Conservation (phyloP, 257 asterid genomes). For the Rhazya stricta region DNA sequence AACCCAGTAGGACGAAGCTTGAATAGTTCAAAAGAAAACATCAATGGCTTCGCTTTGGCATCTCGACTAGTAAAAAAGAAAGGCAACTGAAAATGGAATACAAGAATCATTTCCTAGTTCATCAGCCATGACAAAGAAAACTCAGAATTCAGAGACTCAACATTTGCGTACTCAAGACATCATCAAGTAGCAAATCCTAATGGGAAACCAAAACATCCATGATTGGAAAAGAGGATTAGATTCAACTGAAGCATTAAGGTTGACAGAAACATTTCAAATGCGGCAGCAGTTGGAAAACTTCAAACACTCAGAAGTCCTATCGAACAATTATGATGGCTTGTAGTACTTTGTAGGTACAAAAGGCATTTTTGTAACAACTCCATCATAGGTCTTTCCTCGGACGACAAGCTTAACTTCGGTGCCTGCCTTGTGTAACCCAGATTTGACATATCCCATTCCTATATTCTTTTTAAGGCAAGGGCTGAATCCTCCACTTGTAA, state of each 20-base stretch:
- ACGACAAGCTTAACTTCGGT: constrained; percentile 70
- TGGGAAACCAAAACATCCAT: background rate
- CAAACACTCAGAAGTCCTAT: constrained; percentile 10
- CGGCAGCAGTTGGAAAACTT: constrained; percentile 17
- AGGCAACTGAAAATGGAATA: background rate
- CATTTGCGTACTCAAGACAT: background rate
- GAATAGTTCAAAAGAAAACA: no score
- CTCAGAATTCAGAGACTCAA: background rate
- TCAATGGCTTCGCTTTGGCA: background rate
- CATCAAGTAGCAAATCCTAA: background rate
- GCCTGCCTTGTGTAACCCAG: constrained; percentile 78
- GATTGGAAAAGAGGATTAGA: constrained; percentile 4
- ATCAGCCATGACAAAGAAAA: background rate
- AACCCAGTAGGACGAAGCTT: no score
- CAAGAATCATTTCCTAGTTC: background rate
- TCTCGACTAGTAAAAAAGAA: background rate
- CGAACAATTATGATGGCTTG: constrained; percentile 48
- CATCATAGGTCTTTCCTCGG: constrained; percentile 80
- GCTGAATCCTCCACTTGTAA: constrained; percentile 97
- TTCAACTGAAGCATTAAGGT: constrained; percentile 15
- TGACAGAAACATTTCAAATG: constrained; percentile 18
- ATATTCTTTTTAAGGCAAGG: constrained; percentile 95
- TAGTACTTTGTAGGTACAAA: constrained; percentile 81
- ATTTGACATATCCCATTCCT: constrained; percentile 94
- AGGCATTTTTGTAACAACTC: constrained; percentile 81